These are phyloP conservation scores for Chaetomium globosum DNA, from an alignment of 2,329 filamentous ascomycete species.

Conservation along the genomic window DNA sequence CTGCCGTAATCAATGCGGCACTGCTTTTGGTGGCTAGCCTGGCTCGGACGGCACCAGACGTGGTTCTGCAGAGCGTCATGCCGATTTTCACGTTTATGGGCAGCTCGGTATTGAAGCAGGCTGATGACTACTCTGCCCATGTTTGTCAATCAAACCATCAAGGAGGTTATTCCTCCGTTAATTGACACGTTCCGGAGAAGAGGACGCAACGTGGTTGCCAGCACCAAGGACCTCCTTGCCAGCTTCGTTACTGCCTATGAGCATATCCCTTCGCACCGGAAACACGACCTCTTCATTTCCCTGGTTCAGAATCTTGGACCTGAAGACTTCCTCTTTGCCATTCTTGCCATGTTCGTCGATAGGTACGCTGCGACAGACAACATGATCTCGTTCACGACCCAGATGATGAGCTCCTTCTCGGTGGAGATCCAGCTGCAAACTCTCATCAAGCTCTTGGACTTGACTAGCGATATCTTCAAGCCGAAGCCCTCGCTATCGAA, in stretches of 20 bases:
- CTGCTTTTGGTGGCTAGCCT: conserved; percentile 84
- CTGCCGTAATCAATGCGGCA: conserved; percentile 90
- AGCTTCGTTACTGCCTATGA: conserved; percentile 97
- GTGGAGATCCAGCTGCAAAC: conserved; percentile 77
- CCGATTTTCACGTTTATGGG: conserved; percentile 99
- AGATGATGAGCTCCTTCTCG: conserved; percentile 72
- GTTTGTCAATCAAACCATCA: conserved; percentile 96
- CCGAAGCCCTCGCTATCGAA: conserved; percentile 74
- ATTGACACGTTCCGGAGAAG: conserved; percentile 82
- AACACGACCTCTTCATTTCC: conserved; percentile 79
- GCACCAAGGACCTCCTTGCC: conserved; percentile 84
- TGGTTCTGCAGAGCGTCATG: conserved; percentile 97
- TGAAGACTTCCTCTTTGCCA: conserved; percentile 82
- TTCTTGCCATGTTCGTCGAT: conserved; percentile 88
- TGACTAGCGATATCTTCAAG: conserved; percentile 75
- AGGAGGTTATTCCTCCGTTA: conserved; percentile 88
- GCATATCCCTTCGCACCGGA: conserved; percentile 86
- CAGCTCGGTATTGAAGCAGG: conserved; percentile 83
- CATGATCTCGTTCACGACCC: conserved; percentile 72
- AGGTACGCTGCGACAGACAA: conserved; percentile 78
- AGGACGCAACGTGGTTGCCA: conserved; percentile 74
- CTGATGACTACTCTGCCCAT: conserved; percentile 94
- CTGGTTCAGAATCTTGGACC: conserved; percentile 83
- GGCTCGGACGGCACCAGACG: conserved; percentile 82
- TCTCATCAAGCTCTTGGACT: conserved; percentile 73